Percentiles rank a stretch among this genome's conserved stretches.
Evolutionary conservation across 768 basidiomycete genomes (phyloP).

Genomic region (Strobilomyces echinocephalus): DNA sequence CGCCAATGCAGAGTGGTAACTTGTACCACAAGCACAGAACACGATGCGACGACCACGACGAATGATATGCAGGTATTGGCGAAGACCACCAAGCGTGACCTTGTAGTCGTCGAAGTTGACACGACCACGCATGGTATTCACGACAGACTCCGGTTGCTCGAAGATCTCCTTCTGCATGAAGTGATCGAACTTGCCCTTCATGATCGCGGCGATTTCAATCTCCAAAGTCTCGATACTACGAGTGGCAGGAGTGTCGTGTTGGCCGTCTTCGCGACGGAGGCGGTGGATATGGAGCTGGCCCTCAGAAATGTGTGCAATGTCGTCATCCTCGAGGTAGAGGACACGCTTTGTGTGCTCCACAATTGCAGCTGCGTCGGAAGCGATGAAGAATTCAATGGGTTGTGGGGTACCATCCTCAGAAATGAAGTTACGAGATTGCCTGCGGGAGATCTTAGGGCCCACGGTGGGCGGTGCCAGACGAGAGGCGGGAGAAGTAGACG

Average conservation of each 20-base stretch:
- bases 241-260: conserved; percentile 55
- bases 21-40: conserved; percentile 97
- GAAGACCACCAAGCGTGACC: conserved; percentile 92
- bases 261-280: conserved; percentile 80
- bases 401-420: conserved; percentile 97
- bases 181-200: conserved; percentile 99
- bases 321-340: conserved; percentile 97
- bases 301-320: conserved; percentile 95
- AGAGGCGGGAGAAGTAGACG: conserved; percentile 49
- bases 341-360: conserved; percentile 99
- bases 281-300: conserved; percentile 99
- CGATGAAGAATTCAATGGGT: conserved; percentile 99
- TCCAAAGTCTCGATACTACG: conserved; percentile 98
- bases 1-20: conserved; percentile 95
- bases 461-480: conserved; percentile 61
- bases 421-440: conserved; percentile 97
- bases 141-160: conserved; percentile 97
- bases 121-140: conserved; percentile 99
- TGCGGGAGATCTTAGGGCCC: conserved; percentile 78
- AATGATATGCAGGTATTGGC: conserved; percentile 93
- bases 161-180: conserved; percentile 99
- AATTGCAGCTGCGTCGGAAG: conserved; percentile 93
- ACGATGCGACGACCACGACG: conserved; percentile 91
- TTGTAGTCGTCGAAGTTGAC: conserved; percentile 94
- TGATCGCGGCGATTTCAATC: conserved; percentile 98